These are phyloP conservation scores for Rossbeevera mucosa DNA, from an alignment of 768 basidiomycete genomes.

Conservation along the genomic window DNA sequence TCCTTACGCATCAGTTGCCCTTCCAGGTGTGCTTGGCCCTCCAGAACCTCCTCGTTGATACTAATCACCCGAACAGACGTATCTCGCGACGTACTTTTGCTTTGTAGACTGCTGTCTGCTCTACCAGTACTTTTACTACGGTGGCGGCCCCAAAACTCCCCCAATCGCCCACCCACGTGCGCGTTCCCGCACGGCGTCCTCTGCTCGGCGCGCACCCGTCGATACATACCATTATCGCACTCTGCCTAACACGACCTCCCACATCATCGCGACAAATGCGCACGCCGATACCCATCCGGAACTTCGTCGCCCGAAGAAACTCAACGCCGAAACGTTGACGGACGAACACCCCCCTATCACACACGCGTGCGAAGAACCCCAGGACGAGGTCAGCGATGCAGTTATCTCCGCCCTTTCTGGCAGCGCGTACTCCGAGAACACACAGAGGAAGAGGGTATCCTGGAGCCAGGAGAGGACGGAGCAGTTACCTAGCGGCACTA, in stretches of 20 bases:
- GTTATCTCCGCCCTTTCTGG: slow-evolving; percentile 58
- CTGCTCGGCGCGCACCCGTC: slow-evolving; percentile 43
- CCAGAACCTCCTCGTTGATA: slow-evolving; percentile 3
- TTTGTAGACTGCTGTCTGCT: slow-evolving; percentile 73
- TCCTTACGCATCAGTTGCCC: slow-evolving; percentile 88
- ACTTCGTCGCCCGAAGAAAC: slow-evolving; percentile 31
- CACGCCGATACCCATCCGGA: slow-evolving; percentile 49
- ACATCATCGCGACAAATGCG: slow-evolving; percentile 66
- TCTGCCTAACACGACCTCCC: slow-evolving; percentile 63
- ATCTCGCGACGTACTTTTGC: slow-evolving; percentile 89
- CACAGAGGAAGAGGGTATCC: slow-evolving; percentile 53
- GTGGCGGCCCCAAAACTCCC: slow-evolving; percentile 33
- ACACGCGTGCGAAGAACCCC: slow-evolving; percentile 21
- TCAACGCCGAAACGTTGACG: slow-evolving; percentile 18
- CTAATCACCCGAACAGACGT: slow-evolving; percentile 50
- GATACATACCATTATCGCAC: slow-evolving; percentile 67
- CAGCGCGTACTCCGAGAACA: slow-evolving; percentile 74
- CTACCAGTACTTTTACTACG: slow-evolving; percentile 79
- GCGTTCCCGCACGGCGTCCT: slow-evolving; percentile 41
- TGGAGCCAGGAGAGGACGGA: slow-evolving; percentile 74
- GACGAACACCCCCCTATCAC: slow-evolving; percentile 17
- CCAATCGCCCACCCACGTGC: slow-evolving; percentile 33
- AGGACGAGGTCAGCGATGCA: slow-evolving; percentile 48
- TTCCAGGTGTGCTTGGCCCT: slow-evolving; percentile 69
- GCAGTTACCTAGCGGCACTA: slow-evolving; percentile 36